Evolutionary conservation across 331 rosid genomes (phyloP), one percentile per base, ranked within the genome.

Genomic region (Quercus tomentella): DNA sequence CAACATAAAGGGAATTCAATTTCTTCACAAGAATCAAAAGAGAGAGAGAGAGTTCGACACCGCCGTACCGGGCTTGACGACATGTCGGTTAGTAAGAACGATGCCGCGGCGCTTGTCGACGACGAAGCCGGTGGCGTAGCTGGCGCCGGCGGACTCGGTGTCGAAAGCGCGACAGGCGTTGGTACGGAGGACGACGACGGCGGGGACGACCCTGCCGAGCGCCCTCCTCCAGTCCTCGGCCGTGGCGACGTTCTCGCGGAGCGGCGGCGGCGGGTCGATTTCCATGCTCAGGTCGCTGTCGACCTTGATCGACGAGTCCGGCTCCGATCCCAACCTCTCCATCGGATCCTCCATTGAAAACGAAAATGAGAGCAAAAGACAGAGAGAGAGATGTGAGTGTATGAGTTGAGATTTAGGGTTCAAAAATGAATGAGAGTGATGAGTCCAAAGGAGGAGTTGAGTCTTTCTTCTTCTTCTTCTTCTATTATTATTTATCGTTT

Each of bases 191-290:
- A 94, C 98, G 65, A 94, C 92, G 71, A 94, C 98, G 15, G 97
- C 97, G 9, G 97, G 97, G 1, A 94, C 97, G 79, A 94, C 97
- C 80, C 84, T 91, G 84, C 37, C 70, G 63, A 94, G 92, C 4
- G 98, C 93, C 77, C 83, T 87, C 68, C 98, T 87, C 98, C 98
- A 94, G 75, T 94, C 98, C 49, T 94, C 97, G 52, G 94, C 93
- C 2, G 96, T 89, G 66, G 91, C 98, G 7, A 52, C 75, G 89
- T 82, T 92, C 49, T 91, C 94, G 65, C 86, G 83, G 12, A 86
- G 77, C 4, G 97, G 54, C 5, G 54, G 92, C 5, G 17, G 92
- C 3, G 97, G 93, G 69, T 92, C 97, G 86, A 94, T 92, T 83
- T 92, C 98, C 97, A 94, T 90, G 83, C 88, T 83, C 1, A 91